Evolutionary conservation across 2,329 filamentous ascomycete genomes (phyloP).

Genomic region (Penicillium sp.): DNA sequence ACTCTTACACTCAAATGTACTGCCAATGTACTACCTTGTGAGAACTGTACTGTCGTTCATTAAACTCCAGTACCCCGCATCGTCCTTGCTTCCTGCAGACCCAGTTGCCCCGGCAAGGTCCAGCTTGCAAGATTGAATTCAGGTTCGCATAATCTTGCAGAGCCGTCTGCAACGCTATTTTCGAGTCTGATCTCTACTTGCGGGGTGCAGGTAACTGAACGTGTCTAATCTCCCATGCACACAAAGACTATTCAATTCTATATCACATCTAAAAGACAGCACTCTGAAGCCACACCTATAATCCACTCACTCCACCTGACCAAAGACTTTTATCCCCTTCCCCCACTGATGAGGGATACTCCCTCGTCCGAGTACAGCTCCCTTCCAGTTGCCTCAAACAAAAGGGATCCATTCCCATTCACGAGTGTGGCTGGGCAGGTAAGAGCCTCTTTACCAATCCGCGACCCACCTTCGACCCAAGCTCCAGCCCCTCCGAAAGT

Average conservation of each 20-base stretch:
- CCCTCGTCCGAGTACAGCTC: not conserved
- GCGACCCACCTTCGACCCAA: not conserved
- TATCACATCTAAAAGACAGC: not conserved
- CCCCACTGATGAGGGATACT: not conserved
- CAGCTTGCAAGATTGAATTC: conserved; percentile 5
- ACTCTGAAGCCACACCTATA: not conserved
- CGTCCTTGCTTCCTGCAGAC: conserved; percentile 13
- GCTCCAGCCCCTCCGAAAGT: not conserved
- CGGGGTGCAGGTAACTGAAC: conserved; percentile 14
- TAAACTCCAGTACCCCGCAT: conserved; percentile 1
- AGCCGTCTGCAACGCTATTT: conserved; percentile 1
- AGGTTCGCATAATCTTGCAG: conserved; percentile 20
- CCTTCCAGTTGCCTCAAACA: not conserved
- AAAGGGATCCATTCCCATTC: conserved; percentile 3
- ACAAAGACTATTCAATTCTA: not conserved
- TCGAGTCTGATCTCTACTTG: not conserved
- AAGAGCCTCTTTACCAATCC: not conserved
- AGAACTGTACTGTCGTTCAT: not conserved
- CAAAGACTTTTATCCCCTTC: not conserved
- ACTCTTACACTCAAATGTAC: not conserved
- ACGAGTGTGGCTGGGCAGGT: not conserved
- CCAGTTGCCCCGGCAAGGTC: not conserved
- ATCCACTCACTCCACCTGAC: no score
- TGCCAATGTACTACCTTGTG: not conserved
- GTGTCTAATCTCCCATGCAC: not conserved